These are phyloP conservation scores for Tylopilus sp. DNA, from an alignment of 768 basidiomycete genomes.

Conservation along the genomic window DNA sequence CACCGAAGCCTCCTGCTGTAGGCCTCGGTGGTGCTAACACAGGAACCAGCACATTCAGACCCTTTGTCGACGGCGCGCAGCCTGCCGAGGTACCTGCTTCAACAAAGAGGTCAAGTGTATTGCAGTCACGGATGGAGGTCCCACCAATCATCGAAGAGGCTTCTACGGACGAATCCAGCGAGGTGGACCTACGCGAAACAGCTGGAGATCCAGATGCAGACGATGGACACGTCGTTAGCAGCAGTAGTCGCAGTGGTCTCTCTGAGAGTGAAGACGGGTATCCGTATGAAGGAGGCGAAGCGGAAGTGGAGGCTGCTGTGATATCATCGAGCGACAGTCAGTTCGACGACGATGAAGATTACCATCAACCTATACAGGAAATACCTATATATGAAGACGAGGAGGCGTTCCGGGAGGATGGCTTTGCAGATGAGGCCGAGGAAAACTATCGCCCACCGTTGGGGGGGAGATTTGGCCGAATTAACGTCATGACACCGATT, in stretches of 20 bases:
- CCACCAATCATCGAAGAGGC: slow-evolving; percentile 24
- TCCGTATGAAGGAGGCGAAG: slow-evolving; percentile 27
- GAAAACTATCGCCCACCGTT: slow-evolving; percentile 43
- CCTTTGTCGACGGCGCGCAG: slow-evolving; percentile 32
- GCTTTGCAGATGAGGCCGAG: slow-evolving; percentile 30
- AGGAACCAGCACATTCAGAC: slow-evolving; percentile 31
- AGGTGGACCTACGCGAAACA: slow-evolving; percentile 19
- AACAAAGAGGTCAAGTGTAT: slow-evolving; percentile 16
- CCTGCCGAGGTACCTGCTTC: slow-evolving; percentile 16
- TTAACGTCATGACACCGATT: slow-evolving; percentile 97
- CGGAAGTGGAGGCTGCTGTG: slow-evolving; percentile 23
- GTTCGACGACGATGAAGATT: slow-evolving; percentile 30
- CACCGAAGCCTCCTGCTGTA: slow-evolving; percentile 40
- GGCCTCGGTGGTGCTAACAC: slow-evolving; percentile 5
- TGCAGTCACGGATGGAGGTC: slow-evolving; percentile 20
- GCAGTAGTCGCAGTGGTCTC: slow-evolving; percentile 28
- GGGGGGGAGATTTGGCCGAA: slow-evolving; percentile 74
- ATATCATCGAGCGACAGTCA: slow-evolving; percentile 32
- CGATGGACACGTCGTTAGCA: slow-evolving; percentile 23
- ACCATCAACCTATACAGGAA: slow-evolving; percentile 10
- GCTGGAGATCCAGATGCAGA: slow-evolving; percentile 22
- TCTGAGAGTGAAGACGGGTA: slow-evolving; percentile 36
- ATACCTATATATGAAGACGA: slow-evolving; percentile 20
- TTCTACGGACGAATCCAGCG: slow-evolving; percentile 34
- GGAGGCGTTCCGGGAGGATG: slow-evolving; percentile 28